phyloP scores from a whole-genome alignment of 495 filamentous ascomycete species.

The Penicillium cataractarum region DNA sequence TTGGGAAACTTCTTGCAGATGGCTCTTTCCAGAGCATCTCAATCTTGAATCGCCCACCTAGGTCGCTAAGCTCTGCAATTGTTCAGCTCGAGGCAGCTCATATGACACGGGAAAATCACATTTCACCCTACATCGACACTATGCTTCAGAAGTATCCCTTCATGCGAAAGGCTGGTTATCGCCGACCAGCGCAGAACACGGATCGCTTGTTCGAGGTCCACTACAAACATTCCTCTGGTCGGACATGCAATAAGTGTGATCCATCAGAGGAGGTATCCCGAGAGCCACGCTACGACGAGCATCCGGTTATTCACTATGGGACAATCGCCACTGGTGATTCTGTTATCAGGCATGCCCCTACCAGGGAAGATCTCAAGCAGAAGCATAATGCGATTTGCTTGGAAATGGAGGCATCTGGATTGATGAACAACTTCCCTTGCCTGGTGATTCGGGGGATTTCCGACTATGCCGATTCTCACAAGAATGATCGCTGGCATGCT shows the following conservation, averaged over 20 bases:
- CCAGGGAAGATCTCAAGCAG: background rate
- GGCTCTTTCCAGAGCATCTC: conserved; percentile 46
- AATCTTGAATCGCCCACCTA: conserved; percentile 33
- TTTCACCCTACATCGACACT: conserved; percentile 19
- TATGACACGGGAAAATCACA: conserved; percentile 18
- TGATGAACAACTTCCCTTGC: conserved; percentile 15
- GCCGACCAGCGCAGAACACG: background rate
- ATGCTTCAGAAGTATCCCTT: conserved; percentile 20
- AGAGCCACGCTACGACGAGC: background rate
- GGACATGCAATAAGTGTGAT: background rate
- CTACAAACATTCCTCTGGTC: background rate
- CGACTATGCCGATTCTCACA: conserved; percentile 36
- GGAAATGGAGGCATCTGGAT: conserved; percentile 36
- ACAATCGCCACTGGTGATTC: conserved; percentile 44
- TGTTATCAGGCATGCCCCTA: conserved; percentile 28
- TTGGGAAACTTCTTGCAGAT: conserved; percentile 7
- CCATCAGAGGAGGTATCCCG: background rate
- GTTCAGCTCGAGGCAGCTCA: conserved; percentile 21
- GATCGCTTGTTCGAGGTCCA: background rate
- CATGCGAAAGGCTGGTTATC: conserved; percentile 9
- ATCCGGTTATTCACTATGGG: conserved; percentile 31
- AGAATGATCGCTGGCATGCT: conserved; percentile 4
- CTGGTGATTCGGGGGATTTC: conserved; percentile 18
- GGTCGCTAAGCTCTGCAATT: conserved; percentile 23
- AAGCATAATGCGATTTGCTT: conserved; percentile 23